Evolutionary conservation across 441 rosid genomes (phyloP).

Genomic region (Croton setiger): DNA sequence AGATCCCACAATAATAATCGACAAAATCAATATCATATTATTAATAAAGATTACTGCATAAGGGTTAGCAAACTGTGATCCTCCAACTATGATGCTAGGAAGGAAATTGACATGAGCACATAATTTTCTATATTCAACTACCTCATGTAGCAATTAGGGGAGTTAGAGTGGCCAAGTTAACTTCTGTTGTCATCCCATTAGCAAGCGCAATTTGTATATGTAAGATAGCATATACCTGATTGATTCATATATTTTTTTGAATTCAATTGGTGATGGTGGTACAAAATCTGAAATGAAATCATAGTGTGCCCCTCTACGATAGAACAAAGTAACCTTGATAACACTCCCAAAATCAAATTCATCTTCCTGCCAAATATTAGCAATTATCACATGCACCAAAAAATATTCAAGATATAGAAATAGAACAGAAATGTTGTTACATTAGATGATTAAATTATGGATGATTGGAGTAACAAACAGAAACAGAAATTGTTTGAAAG

Average conservation of each 20-base stretch:
- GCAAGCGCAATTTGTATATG: background rate
- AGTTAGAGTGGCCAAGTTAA: background rate
- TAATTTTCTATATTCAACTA: background rate
- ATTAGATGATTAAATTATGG: no score
- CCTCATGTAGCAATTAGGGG: background rate
- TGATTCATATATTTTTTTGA: constrained; percentile 40
- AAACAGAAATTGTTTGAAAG: no score
- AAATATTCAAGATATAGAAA: no score
- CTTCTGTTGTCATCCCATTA: background rate
- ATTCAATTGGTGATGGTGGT: constrained; percentile 61
- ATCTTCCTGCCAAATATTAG: constrained; percentile 53
- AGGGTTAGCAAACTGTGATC: background rate
- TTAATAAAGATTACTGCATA: background rate
- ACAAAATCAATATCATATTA: background rate
- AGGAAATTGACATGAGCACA: background rate
- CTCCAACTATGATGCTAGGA: background rate
- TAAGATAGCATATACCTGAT: constrained; percentile 40
- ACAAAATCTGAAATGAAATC: constrained; percentile 61
- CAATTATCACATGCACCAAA: constrained; percentile 9
- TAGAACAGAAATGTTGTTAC: no score
- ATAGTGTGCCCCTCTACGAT: constrained; percentile 55
- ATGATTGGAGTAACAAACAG: no score
- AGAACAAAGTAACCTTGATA: constrained; percentile 61
- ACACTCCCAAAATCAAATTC: constrained; percentile 58
- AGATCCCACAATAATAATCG: no score